Evolutionary conservation across 495 filamentous ascomycete genomes (phyloP), one percentile per base, ranked within the genome.

Genomic region (Bombardia bombarda): DNA sequence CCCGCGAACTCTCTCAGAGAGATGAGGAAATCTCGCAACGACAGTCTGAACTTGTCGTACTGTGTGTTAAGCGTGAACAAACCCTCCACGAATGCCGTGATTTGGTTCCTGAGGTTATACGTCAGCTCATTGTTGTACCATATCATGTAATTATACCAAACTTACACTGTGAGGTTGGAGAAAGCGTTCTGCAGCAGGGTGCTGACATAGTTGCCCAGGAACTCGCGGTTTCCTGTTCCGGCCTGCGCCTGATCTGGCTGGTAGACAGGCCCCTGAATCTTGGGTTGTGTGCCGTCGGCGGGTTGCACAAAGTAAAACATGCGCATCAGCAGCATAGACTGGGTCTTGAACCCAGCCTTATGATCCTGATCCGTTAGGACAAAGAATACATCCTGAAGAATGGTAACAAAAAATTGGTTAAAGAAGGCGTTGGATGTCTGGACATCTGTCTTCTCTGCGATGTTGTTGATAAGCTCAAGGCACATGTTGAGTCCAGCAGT

Each of bases 401-500:
- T 99, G 2, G 84, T 74, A 30, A 95, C 78, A 59, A 87, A 97
- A 66, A 97, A 99, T 56, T 88, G 87, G 53, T 89, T 87, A 79
- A 99, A 99, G 73, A 99, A 99, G 42, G 83, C 82, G 52, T 84
- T 89, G 47, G 88, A 86, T 5, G 87, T 96, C 55, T 82, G 72
- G 20, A 75, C 62, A 57, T 95, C 87, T 10, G 89, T 90, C 51
- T 75, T 73, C 51, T 96, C 90, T 12, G 88, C 86, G 68, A 99
- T 94, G 60, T 99, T 97, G 60, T 83, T 89, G 67, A 99, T 92
- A 46, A 99, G 72, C 65, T 99, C 92, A 49, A 95, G 82, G 65
- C 92, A 99, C 93, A 97, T 99, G 60, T 86, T 92, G 48, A 99
- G 78, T n/a, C 92, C 92, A 36, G 92, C 93, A 57, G 83, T 85